Evolutionary conservation across 1,284 basidiomycete species (phyloP).

Genomic region (Heimioporus retisporus): DNA sequence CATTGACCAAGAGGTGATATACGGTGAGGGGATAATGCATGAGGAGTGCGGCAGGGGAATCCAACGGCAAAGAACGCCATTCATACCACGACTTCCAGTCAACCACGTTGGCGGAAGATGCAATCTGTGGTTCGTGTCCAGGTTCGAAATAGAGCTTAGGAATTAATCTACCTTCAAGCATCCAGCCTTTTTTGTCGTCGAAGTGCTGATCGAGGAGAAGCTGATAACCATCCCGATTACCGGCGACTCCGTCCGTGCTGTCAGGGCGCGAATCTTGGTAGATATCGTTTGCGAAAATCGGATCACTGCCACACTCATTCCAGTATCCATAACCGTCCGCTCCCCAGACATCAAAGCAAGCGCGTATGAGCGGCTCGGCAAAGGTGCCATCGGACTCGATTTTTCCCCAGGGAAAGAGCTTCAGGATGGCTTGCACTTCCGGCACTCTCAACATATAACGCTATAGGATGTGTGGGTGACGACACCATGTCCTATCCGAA

Average conservation of each 20-base stretch:
- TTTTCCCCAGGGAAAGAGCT: slow-evolving; percentile 52
- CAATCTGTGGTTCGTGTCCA: slow-evolving; percentile 31
- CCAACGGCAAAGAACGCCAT: slow-evolving; percentile 50
- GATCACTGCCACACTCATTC: slow-evolving; percentile 49
- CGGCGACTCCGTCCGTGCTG: slow-evolving; percentile 22
- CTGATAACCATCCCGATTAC: slow-evolving; percentile 45
- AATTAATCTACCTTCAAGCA: slow-evolving; percentile 30
- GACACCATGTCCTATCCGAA: neutral
- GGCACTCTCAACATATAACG: slow-evolving; percentile 48
- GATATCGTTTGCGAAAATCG: slow-evolving; percentile 26
- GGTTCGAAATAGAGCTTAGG: slow-evolving; percentile 45
- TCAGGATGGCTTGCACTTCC: slow-evolving; percentile 41
- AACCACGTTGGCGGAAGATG: slow-evolving; percentile 34
- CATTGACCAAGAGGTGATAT: slow-evolving; percentile 49
- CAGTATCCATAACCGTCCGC: slow-evolving; percentile 50
- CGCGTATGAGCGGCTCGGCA: slow-evolving; percentile 41
- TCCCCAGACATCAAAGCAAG: slow-evolving; percentile 51
- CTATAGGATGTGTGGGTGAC: slow-evolving; percentile 25
- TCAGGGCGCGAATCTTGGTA: slow-evolving; percentile 1
- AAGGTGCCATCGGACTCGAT: slow-evolving; percentile 54
- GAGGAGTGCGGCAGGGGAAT: slow-evolving; percentile 53
- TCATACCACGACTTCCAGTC: slow-evolving; percentile 54
- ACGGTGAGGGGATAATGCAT: slow-evolving; percentile 52
- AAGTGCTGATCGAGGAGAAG: slow-evolving; percentile 42
- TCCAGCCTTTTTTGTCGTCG: slow-evolving; percentile 51